Percentiles rank a stretch among this genome's conserved stretches.
Conservation (phyloP, 805 yeast genomes). For the Hanseniaspora lachancei region DNA sequence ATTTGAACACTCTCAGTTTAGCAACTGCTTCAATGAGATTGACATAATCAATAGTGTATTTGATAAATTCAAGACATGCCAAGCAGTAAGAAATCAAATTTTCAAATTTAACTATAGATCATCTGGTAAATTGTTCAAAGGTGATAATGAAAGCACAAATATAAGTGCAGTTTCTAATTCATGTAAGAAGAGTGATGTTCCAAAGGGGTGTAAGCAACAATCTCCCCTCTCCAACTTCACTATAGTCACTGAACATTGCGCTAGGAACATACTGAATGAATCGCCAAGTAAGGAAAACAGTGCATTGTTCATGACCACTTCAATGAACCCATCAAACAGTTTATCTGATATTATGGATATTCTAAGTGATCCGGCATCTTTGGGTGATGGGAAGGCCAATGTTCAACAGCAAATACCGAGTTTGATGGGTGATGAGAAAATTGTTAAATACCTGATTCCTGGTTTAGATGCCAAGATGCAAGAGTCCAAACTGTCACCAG, state of each 20-base stretch:
- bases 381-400: background rate
- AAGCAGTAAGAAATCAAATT: constrained; percentile 4
- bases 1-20: background rate
- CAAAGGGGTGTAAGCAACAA: background rate
- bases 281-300: background rate
- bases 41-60: background rate
- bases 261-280: constrained; percentile 13
- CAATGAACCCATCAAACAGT: background rate
- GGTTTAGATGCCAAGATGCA: constrained; percentile 2
- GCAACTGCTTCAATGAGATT: background rate
- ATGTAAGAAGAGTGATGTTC: background rate
- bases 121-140: background rate
- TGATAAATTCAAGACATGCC: background rate
- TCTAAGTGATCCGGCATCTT: background rate
- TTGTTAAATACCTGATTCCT: constrained; percentile 12
- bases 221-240: constrained; percentile 5
- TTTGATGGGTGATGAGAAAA: constrained; percentile 11
- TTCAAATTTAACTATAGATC: constrained; percentile 4
- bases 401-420: constrained; percentile 9
- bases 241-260: constrained; percentile 11
- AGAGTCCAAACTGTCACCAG: background rate
- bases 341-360: background rate
- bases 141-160: background rate
- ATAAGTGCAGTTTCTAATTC: background rate
- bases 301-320: background rate